Conservation (phyloP, 2,329 filamentous ascomycete genomes). For the Tothia fuscella region DNA sequence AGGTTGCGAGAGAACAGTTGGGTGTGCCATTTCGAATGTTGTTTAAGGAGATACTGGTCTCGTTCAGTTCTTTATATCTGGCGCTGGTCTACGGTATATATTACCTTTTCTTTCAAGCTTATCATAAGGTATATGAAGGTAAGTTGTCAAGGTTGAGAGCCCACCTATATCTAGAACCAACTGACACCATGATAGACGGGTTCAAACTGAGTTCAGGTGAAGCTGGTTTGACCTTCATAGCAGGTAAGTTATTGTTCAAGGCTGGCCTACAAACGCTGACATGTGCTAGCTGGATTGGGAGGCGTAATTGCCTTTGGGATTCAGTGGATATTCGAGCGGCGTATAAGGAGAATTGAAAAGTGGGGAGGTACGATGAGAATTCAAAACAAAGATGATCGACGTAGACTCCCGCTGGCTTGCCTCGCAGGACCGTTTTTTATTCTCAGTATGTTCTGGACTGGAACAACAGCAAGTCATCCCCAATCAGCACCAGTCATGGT, state of each 20-base stretch:
- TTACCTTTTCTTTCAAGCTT: conserved; percentile 25
- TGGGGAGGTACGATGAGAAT: neutral
- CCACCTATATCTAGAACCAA: neutral
- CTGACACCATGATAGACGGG: conserved; percentile 14
- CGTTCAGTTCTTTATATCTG: conserved; percentile 23
- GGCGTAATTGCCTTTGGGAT: conserved; percentile 20
- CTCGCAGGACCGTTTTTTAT: conserved; percentile 1
- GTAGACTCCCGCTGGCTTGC: neutral
- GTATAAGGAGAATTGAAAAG: conserved; percentile 12
- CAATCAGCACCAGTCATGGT: conserved; percentile 23
- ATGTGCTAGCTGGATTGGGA: conserved; percentile 23
- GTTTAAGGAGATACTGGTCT: conserved; percentile 22
- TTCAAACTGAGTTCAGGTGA: conserved; percentile 21
- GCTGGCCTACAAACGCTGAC: no score
- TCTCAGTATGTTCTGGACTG: conserved; percentile 6
- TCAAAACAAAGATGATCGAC: neutral
- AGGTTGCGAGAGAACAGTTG: conserved; percentile 33
- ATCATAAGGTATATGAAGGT: conserved; percentile 20
- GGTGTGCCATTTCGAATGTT: conserved; percentile 39
- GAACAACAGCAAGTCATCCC: neutral
- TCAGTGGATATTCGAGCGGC: conserved; percentile 23
- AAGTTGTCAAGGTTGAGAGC: neutral
- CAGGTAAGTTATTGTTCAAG: no score
- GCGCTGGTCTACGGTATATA: conserved; percentile 25
- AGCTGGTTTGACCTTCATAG: conserved; percentile 22